Conservation (phyloP, 2,329 filamentous ascomycete species). For the Diplodia mutila region DNA sequence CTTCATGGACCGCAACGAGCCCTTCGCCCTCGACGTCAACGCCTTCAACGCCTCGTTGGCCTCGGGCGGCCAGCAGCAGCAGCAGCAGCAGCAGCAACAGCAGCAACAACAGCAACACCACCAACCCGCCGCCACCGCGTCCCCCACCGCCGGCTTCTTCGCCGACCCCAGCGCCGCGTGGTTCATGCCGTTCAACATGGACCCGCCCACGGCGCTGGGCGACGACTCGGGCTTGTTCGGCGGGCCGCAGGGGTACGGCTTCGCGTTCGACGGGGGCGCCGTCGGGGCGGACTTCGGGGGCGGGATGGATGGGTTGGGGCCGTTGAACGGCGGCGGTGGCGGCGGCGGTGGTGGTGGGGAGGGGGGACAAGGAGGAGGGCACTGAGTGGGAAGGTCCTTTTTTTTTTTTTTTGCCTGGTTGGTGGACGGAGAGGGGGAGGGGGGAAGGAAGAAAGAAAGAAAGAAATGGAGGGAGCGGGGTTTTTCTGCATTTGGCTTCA, state of each 20-base stretch:
- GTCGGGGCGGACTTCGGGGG: background rate
- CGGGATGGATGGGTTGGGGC: slow-evolving; percentile 17
- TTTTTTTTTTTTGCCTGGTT: too few species aligned
- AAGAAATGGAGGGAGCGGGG: background rate
- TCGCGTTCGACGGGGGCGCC: slow-evolving; percentile 3
- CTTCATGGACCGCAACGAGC: slow-evolving; percentile 27
- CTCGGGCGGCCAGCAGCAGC: background rate
- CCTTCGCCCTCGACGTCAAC: slow-evolving; percentile 30
- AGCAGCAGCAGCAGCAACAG: slow-evolving; percentile 1
- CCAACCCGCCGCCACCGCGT: background rate
- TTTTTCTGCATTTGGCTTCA: too few species aligned
- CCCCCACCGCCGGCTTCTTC: slow-evolving; percentile 30
- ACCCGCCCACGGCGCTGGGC: slow-evolving; percentile 60
- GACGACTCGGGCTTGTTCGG: slow-evolving; percentile 39
- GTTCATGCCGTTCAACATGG: slow-evolving; percentile 93
- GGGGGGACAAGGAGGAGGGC: background rate
- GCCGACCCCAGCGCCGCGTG: slow-evolving; percentile 66
- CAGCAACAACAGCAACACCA: slow-evolving; percentile 26
- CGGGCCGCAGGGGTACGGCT: slow-evolving; percentile 6
- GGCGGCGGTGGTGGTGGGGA: background rate
- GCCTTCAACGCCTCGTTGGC: slow-evolving; percentile 14
- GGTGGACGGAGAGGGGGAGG: too few species aligned
- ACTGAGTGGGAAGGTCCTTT: background rate
- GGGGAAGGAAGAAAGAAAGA: background rate
- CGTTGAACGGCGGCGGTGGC: background rate